Conservation (phyloP, 768 basidiomycete species). For the Rhodotorula diobovata region DNA sequence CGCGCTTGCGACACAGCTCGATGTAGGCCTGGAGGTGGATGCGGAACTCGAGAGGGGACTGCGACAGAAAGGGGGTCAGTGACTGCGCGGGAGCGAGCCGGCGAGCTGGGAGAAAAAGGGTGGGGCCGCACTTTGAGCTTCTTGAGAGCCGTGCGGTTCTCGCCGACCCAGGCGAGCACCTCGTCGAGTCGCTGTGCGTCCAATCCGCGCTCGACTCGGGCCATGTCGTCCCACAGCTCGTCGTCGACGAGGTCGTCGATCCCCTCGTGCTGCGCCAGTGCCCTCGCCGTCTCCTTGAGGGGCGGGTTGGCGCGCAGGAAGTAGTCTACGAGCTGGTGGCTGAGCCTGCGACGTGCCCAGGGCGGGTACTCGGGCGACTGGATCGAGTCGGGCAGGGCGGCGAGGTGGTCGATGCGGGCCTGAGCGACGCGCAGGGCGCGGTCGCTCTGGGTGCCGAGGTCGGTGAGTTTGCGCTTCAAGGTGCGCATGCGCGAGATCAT, state of each 20-base stretch:
- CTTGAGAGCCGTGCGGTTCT: constrained; percentile 85
- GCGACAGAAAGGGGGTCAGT: constrained; percentile 14
- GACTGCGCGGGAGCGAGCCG: neutral
- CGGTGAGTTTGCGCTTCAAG: constrained; percentile 73
- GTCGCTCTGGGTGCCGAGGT: constrained; percentile 47
- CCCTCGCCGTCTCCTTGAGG: constrained; percentile 68
- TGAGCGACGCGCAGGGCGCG: constrained; percentile 45
- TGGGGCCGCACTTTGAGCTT: constrained; percentile 68
- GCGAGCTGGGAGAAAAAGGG: neutral
- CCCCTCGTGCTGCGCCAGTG: constrained; percentile 67
- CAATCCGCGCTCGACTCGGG: constrained; percentile 77
- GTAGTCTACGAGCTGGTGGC: constrained; percentile 92
- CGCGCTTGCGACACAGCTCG: constrained; percentile 70
- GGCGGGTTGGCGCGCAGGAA: constrained; percentile 61
- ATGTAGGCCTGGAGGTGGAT: constrained; percentile 94
- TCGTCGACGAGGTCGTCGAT: constrained; percentile 58
- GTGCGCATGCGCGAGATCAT: constrained; percentile 73
- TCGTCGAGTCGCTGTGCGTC: constrained; percentile 71
- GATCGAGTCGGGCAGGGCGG: constrained; percentile 54
- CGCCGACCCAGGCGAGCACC: constrained; percentile 90
- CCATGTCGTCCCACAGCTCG: constrained; percentile 83
- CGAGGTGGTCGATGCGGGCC: constrained; percentile 64
- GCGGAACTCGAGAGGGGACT: constrained; percentile 95
- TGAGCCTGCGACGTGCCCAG: constrained; percentile 75
- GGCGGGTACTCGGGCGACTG: constrained; percentile 60